Percentiles rank a stretch among this genome's conserved stretches.
Conservation (phyloP, 139 green algal genomes). For the Desmodesmus armatus region DNA sequence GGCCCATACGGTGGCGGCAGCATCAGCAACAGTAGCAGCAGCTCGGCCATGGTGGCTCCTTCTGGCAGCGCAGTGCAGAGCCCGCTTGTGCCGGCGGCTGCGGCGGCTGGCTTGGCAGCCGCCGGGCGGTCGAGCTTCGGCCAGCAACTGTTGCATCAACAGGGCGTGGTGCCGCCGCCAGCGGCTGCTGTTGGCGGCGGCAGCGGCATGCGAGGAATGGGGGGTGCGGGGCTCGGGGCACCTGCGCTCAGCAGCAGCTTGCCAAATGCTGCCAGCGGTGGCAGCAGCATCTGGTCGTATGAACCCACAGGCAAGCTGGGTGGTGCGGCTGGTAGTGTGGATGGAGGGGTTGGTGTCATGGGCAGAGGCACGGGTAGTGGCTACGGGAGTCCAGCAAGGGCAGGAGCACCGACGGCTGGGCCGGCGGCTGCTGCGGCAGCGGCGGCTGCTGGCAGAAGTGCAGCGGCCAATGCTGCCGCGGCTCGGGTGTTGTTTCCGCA, state of each 20-base stretch:
- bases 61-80: too few species aligned
- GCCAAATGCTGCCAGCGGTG: constrained; percentile 13
- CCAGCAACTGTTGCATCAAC: constrained; percentile 40
- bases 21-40: not conserved
- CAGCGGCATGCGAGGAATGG: not conserved
- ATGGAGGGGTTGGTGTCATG: not conserved
- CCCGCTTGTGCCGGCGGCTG: too few species aligned
- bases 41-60: not conserved
- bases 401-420: not conserved
- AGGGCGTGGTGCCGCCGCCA: not conserved
- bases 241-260: not conserved
- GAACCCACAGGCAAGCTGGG: not conserved
- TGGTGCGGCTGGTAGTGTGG: not conserved
- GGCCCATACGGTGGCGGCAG: not conserved
- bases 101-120: not conserved
- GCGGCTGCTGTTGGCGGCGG: constrained; percentile 16
- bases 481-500: constrained; percentile 1
- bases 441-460: too few species aligned
- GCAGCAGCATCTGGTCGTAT: constrained; percentile 36
- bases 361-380: not conserved
- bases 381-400: not conserved
- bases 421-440: constrained; percentile 10
- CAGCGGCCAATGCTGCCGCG: constrained; percentile 12
- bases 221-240: not conserved
- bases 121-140: constrained; percentile 11